Evolutionary conservation across 2,329 filamentous ascomycete genomes (phyloP), one percentile per base, ranked within the genome.

Genomic region (Fusarium sp.): DNA sequence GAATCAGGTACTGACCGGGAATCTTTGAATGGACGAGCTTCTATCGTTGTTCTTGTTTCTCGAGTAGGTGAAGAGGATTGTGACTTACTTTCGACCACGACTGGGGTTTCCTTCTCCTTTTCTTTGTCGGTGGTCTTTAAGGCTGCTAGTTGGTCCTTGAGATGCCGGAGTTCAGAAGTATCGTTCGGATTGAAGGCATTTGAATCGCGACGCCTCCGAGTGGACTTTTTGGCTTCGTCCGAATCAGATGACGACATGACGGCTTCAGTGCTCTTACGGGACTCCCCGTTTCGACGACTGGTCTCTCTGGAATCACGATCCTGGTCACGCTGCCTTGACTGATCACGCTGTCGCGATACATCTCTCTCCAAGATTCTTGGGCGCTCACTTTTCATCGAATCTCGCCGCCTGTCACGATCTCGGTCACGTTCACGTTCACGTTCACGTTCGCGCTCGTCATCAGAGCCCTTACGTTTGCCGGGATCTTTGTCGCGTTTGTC

Each of bases 151-250:
- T 89, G 83, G 30, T 87, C 84, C 73, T 88, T 87, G 45, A 89
- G 78, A 15, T 85, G 84, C 62, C 82, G 83, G 22, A 90, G 72
- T 22, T 86, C 85, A 35, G 82, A 83, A 6, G 86, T 83, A 71
- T 90, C 85, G 33, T 86, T 89, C 11, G 87, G 87, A 64, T 88
- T 82, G 68, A 90, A 90, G 4, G 81, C 81, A 45, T 80, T 78
- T 2, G 85, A 81, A 39, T 79, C 74, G 22, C 81, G 82, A 30
- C 76, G 76, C 12, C 83, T 82, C 45, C 86, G 83, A 24, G 81
- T 80, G 14, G 79, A 68, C 54, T 79, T 78, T 60, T 82, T 83
- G n/a, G 75, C 79, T 41, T 85, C 81, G 31, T 86, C 84, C 0
- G 86, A 86, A 61, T 82, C 79, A 7, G 86, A 78, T 70, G 82